Percentiles rank a stretch among this genome's conserved stretches.
Evolutionary conservation across 2,329 filamentous ascomycete species (phyloP).

Genomic region (Paramyrothecium roridum): DNA sequence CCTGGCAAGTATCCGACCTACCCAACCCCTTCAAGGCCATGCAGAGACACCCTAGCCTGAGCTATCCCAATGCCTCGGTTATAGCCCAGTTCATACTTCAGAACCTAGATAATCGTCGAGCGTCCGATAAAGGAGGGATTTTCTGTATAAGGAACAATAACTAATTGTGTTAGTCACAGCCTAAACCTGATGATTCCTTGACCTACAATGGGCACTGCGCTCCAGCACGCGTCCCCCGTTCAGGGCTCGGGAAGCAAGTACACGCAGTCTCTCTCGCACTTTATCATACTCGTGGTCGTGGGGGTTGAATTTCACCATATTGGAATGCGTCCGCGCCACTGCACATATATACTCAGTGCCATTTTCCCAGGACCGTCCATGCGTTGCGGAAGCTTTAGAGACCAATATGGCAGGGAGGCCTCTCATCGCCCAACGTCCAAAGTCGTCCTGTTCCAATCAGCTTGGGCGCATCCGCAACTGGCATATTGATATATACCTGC

Average conservation of each 20-base stretch:
- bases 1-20: neutral
- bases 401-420: constrained; percentile 15
- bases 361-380: constrained; percentile 16
- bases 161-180: no score
- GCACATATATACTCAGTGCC: constrained; percentile 15
- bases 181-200: no score
- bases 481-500: constrained; percentile 4
- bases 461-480: constrained; percentile 1
- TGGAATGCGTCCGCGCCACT: constrained; percentile 11
- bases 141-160: neutral
- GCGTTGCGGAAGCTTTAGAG: constrained; percentile 17
- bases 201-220: no score
- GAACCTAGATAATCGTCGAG: no score
- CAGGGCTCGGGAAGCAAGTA: neutral
- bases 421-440: constrained; percentile 16
- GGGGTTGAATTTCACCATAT: constrained; percentile 19
- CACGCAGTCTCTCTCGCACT: neutral
- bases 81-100: no score
- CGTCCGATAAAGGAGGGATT: neutral
- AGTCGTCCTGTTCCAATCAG: constrained; percentile 7
- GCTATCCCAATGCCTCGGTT: no score
- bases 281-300: constrained; percentile 14
- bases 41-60: neutral
- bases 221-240: no score
- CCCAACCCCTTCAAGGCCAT: constrained; percentile 1